phyloP scores from a whole-genome alignment of 805 yeast genomes.

The Ogataea paradorogensis region DNA sequence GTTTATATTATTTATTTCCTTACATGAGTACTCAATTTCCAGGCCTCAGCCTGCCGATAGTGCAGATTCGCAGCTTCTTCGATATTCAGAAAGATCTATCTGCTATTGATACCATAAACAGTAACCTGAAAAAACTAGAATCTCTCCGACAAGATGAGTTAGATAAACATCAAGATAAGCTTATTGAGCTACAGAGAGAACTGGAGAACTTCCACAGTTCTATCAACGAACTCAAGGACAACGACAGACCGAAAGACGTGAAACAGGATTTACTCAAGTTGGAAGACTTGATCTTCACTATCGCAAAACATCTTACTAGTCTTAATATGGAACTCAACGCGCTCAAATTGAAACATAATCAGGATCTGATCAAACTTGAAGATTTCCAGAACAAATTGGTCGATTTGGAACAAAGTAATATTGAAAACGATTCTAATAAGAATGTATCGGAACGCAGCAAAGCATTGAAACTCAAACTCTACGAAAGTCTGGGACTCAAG shows the following conservation, averaged over 20 bases:
- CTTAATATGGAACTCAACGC: conserved; percentile 44
- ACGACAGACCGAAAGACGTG: conserved; percentile 31
- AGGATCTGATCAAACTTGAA: conserved; percentile 36
- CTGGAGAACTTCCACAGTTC: conserved; percentile 18
- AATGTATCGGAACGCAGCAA: conserved; percentile 37
- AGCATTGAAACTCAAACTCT: conserved; percentile 55
- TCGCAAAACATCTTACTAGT: conserved; percentile 53
- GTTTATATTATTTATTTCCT: conserved; percentile 6
- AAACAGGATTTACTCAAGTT: conserved; percentile 32
- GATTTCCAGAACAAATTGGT: conserved; percentile 30
- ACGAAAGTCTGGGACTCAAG: conserved; percentile 55
- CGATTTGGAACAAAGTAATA: conserved; percentile 17
- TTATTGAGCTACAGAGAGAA: conserved; percentile 17
- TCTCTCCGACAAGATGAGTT: conserved; percentile 13
- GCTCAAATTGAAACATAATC: conserved; percentile 37
- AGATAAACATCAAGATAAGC: conserved; percentile 13
- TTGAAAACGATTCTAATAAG: conserved; percentile 13
- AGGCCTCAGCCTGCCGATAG: conserved; percentile 19
- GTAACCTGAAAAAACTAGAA: conserved; percentile 18
- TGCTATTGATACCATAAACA: conserved; percentile 19
- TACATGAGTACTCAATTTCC: conserved; percentile 19
- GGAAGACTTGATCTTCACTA: conserved; percentile 46
- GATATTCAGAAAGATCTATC: conserved; percentile 19
- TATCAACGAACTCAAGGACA: conserved; percentile 27
- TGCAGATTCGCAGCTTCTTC: conserved; percentile 20